Evolutionary conservation across 441 rosid genomes (phyloP).

Genomic region (Gossypium schwendimanii): DNA sequence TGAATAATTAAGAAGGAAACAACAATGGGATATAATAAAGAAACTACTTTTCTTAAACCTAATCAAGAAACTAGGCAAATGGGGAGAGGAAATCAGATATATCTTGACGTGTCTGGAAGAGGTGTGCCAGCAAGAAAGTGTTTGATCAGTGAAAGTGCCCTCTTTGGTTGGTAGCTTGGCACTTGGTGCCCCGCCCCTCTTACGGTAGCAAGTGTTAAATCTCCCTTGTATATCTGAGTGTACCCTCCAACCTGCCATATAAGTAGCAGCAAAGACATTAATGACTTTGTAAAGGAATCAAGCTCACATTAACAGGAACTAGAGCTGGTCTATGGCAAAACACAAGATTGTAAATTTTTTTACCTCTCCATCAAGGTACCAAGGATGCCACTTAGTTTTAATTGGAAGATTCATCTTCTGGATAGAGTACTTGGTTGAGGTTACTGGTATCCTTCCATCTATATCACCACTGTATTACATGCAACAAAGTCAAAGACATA

Average conservation of each 20-base stretch:
- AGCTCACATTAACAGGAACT: background rate
- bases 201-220: constrained; percentile 58
- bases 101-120: constrained; percentile 45
- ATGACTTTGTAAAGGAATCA: background rate
- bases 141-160: constrained; percentile 61
- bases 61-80: background rate
- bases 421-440: constrained; percentile 58
- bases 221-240: constrained; percentile 57
- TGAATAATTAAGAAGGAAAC: background rate
- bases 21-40: background rate
- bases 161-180: constrained; percentile 69
- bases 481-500: background rate
- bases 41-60: background rate
- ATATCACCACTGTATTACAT: constrained; percentile 54
- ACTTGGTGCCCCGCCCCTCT: constrained; percentile 89
- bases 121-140: constrained; percentile 57
- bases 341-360: background rate
- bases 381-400: constrained; percentile 63
- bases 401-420: constrained; percentile 39
- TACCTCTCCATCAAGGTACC: constrained; percentile 58
- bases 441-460: constrained; percentile 72
- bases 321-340: background rate
- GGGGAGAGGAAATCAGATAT: constrained; percentile 8
- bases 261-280: background rate
- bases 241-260: constrained; percentile 77